Conservation (phyloP, 2,329 filamentous ascomycete species). For the Alternaria postmessia region DNA sequence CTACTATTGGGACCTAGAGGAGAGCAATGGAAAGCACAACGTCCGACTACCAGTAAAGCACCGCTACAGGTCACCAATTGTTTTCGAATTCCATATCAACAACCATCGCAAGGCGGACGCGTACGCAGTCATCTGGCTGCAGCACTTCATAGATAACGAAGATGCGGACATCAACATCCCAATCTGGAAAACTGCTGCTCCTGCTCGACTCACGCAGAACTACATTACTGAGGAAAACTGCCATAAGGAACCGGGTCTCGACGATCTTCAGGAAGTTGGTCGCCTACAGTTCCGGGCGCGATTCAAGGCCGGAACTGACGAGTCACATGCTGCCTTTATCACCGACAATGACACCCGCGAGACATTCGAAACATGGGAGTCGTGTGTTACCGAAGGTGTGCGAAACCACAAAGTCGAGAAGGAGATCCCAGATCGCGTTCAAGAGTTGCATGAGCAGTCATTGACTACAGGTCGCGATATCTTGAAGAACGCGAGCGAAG, state of each 20-base stretch:
- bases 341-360: slow-evolving; percentile 88
- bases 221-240: slow-evolving; percentile 86
- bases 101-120: slow-evolving; percentile 75
- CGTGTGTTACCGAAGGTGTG: slow-evolving; percentile 87
- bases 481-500: slow-evolving; percentile 73
- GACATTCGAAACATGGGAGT: slow-evolving; percentile 94
- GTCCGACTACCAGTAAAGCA: slow-evolving; percentile 86
- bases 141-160: slow-evolving; percentile 83
- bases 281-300: slow-evolving; percentile 79
- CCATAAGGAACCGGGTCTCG: slow-evolving; percentile 72
- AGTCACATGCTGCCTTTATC: slow-evolving; percentile 83
- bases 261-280: slow-evolving; percentile 80
- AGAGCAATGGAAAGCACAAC: slow-evolving; percentile 59
- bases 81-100: slow-evolving; percentile 81
- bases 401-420: slow-evolving; percentile 73
- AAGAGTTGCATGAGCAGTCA: slow-evolving; percentile 81
- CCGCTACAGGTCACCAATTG: slow-evolving; percentile 86
- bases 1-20: slow-evolving; percentile 66
- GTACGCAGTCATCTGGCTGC: slow-evolving; percentile 85
- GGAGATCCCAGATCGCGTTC: slow-evolving; percentile 75
- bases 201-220: slow-evolving; percentile 83
- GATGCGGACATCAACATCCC: slow-evolving; percentile 83
- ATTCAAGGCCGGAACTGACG: slow-evolving; percentile 91
- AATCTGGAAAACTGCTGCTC: slow-evolving; percentile 83
- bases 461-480: slow-evolving; percentile 82